Percentiles rank a stretch among this genome's conserved stretches.
phyloP scores from a whole-genome alignment of 768 basidiomycete genomes.

The Suillus subluteus region DNA sequence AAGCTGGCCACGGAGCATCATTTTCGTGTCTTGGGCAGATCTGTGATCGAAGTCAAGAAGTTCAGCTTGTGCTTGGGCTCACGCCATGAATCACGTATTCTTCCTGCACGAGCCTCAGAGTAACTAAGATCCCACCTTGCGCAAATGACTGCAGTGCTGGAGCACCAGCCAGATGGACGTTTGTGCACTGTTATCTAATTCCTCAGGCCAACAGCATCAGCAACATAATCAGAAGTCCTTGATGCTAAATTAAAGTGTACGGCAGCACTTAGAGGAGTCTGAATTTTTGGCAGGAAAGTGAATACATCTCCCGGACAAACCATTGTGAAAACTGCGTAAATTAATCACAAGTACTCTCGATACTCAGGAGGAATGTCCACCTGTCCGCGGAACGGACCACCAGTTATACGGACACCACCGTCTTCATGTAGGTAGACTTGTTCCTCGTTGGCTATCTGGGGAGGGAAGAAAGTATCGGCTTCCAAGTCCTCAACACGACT shows the following conservation, averaged over 20 bases:
- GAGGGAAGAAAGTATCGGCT: neutral
- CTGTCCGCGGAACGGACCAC: neutral
- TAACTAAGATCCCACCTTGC: neutral
- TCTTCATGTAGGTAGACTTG: neutral
- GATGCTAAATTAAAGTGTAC: too few relatives aligned
- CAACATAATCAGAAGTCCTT: neutral
- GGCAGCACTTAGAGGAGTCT: too few relatives aligned
- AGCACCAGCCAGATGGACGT: neutral
- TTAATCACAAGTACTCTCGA: too few relatives aligned
- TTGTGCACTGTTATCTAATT: neutral
- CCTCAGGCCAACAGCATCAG: neutral
- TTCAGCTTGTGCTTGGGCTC: too few relatives aligned
- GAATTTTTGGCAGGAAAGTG: too few relatives aligned
- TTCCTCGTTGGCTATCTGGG: neutral
- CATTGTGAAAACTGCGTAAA: too few relatives aligned
- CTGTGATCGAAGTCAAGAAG: neutral
- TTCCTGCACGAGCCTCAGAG: neutral
- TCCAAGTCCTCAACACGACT: neutral
- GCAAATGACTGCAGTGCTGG: neutral
- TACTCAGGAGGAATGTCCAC: neutral
- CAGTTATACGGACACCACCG: slow-evolving; percentile 5
- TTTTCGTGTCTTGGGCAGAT: neutral
- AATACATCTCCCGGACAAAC: too few relatives aligned
- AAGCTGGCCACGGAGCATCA: neutral
- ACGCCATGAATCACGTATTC: too few relatives aligned